phyloP scores from a whole-genome alignment of 1,284 basidiomycete species.

The Cryptococcus neoformans region DNA sequence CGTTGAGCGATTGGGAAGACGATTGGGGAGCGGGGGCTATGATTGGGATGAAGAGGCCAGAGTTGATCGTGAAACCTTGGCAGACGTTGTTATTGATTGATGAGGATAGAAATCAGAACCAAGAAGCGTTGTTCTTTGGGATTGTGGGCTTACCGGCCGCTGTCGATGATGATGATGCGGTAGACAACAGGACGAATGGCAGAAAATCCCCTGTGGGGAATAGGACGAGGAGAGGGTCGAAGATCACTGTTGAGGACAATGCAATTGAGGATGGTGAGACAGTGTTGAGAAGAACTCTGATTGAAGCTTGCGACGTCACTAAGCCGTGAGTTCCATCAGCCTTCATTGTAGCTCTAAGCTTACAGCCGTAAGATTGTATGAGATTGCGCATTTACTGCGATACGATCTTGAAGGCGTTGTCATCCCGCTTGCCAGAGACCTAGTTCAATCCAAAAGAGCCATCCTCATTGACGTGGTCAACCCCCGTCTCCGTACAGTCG shows the following conservation, averaged over 20 bases:
- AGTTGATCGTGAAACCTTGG: slow-evolving; percentile 70
- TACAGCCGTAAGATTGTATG: slow-evolving; percentile 61
- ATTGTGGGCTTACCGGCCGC: slow-evolving; percentile 18
- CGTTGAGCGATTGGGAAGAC: slow-evolving; percentile 56
- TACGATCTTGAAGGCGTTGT: slow-evolving; percentile 84
- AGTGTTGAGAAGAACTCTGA: slow-evolving; percentile 61
- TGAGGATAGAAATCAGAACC: slow-evolving; percentile 21
- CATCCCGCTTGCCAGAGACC: slow-evolving; percentile 81
- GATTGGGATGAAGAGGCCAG: slow-evolving; percentile 33
- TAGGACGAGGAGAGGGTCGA: slow-evolving; percentile 21
- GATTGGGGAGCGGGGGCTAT: slow-evolving; percentile 53
- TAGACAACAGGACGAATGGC: neutral
- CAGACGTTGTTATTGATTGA: slow-evolving; percentile 75
- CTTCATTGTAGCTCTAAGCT: neutral
- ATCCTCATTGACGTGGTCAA: slow-evolving; percentile 85
- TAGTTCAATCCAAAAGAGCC: slow-evolving; percentile 85
- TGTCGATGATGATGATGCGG: neutral
- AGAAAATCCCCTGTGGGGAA: slow-evolving; percentile 2
- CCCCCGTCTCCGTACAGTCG: slow-evolving; percentile 75
- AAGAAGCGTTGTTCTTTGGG: slow-evolving; percentile 20
- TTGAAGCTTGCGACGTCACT: slow-evolving; percentile 60
- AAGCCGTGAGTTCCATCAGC: slow-evolving; percentile 30
- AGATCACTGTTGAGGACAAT: slow-evolving; percentile 8
- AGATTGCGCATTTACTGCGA: slow-evolving; percentile 77
- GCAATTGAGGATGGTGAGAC: slow-evolving; percentile 55